Percentiles rank a stretch among this genome's conserved stretches.
Conservation (phyloP, 2,329 filamentous ascomycete genomes). For the Chaetomiaceae sp. region DNA sequence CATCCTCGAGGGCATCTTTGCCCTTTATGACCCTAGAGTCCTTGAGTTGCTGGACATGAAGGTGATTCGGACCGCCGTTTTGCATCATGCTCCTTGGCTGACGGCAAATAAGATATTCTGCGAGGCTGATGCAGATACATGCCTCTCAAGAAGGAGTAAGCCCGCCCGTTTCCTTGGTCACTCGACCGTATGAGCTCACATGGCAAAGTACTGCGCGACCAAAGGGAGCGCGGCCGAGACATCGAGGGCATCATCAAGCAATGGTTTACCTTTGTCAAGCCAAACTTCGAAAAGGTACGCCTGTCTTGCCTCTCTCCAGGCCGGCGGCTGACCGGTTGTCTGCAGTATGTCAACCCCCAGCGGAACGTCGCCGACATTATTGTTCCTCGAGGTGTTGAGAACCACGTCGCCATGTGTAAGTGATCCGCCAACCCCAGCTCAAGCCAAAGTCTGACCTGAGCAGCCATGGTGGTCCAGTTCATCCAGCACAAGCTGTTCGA, state of each 20-base stretch:
- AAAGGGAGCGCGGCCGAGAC: conserved; percentile 82
- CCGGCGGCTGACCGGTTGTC: conserved; percentile 10
- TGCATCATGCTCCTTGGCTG: neutral
- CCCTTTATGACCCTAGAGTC: conserved; percentile 81
- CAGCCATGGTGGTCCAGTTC: conserved; percentile 89
- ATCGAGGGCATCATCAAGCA: conserved; percentile 97
- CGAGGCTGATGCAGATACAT: conserved; percentile 92
- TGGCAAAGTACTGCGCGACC: conserved; percentile 70
- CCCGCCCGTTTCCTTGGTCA: conserved; percentile 12
- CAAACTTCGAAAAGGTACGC: conserved; percentile 76
- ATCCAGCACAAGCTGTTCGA: conserved; percentile 81
- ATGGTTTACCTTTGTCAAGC: conserved; percentile 95
- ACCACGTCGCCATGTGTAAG: conserved; percentile 80
- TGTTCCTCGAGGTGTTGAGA: conserved; percentile 90
- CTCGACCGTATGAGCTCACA: neutral
- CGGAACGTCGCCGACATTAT: conserved; percentile 91
- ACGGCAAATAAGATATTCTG: conserved; percentile 68
- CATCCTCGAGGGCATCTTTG: conserved; percentile 93
- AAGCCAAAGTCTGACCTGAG: neutral
- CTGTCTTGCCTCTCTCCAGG: neutral
- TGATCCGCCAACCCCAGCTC: neutral
- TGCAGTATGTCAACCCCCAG: conserved; percentile 83
- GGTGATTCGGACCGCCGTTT: conserved; percentile 41
- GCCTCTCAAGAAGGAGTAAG: conserved; percentile 80
- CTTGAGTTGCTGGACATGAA: conserved; percentile 87